Evolutionary conservation across 495 filamentous ascomycete genomes (phyloP), one percentile per base, ranked within the genome.

Genomic region (Penicillium turbatum): DNA sequence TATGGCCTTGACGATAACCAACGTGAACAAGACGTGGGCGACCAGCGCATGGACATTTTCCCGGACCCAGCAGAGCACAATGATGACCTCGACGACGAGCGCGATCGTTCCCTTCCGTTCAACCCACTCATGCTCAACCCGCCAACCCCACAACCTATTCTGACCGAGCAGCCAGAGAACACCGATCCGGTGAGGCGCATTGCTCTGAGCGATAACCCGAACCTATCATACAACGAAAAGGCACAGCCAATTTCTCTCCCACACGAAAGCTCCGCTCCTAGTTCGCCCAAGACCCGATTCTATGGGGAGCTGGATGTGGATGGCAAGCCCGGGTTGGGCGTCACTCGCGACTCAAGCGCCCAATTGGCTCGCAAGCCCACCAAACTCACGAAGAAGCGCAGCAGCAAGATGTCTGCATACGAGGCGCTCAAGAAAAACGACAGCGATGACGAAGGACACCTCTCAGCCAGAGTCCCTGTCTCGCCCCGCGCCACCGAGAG

Each of bases 91-190:
- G 70, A 75, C 9, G 68, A 71, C 15, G 70, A 74, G 27, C 51
- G 50, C 3, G 48, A 54, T 26, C 48, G 57, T 17, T 55, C 48
- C 5, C 62, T 72, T 30, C 70, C 57, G 1, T 72, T 79, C 54
- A 77, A 79, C 54, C 79, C 79, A 0, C 59, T 82, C 17, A 70
- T 71, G 55, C 68, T 80, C 56, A 80, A 81, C 48, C 79, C 79
- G 12, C 79, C 79, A 12, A 79, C 78, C 0, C 78, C 79, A 1
- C 75, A 72, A 27, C 72, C 73, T 11, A 49, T 57, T 35, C 41
- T 61, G 7, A 52, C 44, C 3, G 51, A 67, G 5, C 57, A 40
- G 27, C 45, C 59, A 10, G 64, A 65, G 48, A 45, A 66, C 16
- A 55, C 66, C 7, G 61, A 63, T 26, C 57, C 64, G 6, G 46